Evolutionary conservation across 2,329 filamentous ascomycete genomes (phyloP), one percentile per base, ranked within the genome.

Genomic region (Xylaria sp.): DNA sequence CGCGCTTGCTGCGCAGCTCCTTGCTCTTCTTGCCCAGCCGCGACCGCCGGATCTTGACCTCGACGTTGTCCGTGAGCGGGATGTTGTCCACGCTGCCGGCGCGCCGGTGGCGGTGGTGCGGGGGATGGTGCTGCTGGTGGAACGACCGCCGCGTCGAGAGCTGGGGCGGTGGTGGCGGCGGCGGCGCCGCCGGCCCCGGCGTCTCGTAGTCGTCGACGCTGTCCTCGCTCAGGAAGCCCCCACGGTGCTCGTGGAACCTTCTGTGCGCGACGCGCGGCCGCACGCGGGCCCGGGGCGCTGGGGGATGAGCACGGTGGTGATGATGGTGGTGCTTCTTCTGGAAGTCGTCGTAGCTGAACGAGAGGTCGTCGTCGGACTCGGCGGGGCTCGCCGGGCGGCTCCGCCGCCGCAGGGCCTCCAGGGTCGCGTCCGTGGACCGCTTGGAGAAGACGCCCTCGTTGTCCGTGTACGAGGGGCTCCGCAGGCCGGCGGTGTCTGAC

Each of bases 351-450:
- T 38, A 16, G 29, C 20, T 21, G 20, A 38, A 17, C 44, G 13
- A 29, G 7, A 21, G 34, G 26, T 39, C 37, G 8, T 47, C 44
- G 6, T 47, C 44, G 16, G 29, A 38, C 6, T 22, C 44, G 4
- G n/a, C 20, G 29, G 44, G 44, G 19, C 44, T 47, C 2, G 29
- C 20, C 34, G 44, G 44, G 17, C 44, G 44, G 34, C 44, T 47
- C 19, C 44, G 44, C 9, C 39, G 29, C 11, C 44, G 44, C 18
- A 47, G 44, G 19, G 44, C 44, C 16, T 47, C 29, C 29, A 47
- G n/a, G 26, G 44, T 47, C 13, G 44, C 44, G 20, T 47, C 44
- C 11, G 44, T 47, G 19, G 44, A 47, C 34, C 39, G 44, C 13
- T 39, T 47, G 9, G 44, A 47, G n/a, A 47, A 34, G 20, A 47